Evolutionary conservation across 345 rosid genomes (phyloP).

Genomic region (Noccaea caerulescens): DNA sequence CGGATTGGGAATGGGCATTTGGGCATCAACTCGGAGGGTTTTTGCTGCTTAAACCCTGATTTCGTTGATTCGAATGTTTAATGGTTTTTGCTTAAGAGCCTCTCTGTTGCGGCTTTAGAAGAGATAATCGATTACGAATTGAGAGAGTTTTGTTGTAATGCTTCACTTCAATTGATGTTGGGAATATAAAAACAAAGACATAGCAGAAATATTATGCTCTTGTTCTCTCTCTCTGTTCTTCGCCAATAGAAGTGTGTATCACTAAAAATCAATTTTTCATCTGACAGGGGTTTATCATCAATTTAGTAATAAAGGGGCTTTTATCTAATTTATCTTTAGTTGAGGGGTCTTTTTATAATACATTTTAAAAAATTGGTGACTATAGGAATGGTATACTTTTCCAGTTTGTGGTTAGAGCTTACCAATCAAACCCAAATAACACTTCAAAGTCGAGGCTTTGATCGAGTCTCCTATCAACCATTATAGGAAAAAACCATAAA

Average conservation of each 20-base stretch:
- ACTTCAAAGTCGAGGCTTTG: slow-evolving; percentile 9
- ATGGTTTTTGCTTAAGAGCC: slow-evolving; percentile 2
- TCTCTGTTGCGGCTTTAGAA: slow-evolving; percentile 9
- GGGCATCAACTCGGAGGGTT: slow-evolving; percentile 47
- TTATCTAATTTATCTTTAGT: no score
- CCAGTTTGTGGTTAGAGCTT: no score
- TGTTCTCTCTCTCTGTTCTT: background rate
- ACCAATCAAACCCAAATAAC: no score
- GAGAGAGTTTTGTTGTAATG: slow-evolving; percentile 18
- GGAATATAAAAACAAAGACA: background rate
- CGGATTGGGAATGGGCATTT: slow-evolving; percentile 48
- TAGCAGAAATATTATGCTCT: background rate
- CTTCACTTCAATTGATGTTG: background rate
- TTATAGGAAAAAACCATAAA: slow-evolving; percentile 3
- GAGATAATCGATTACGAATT: slow-evolving; percentile 2
- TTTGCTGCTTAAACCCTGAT: slow-evolving; percentile 40
- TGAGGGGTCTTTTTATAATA: no score
- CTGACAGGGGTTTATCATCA: no score
- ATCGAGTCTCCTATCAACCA: slow-evolving; percentile 28
- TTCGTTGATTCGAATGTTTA: slow-evolving; percentile 11
- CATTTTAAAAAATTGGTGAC: no score
- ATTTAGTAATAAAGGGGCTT: no score
- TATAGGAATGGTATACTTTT: no score
- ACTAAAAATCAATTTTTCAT: background rate
- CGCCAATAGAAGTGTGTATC: background rate